Percentiles rank a stretch among this genome's conserved stretches.
phyloP scores from a whole-genome alignment of 1,284 basidiomycete genomes.

The Irpex sp. region DNA sequence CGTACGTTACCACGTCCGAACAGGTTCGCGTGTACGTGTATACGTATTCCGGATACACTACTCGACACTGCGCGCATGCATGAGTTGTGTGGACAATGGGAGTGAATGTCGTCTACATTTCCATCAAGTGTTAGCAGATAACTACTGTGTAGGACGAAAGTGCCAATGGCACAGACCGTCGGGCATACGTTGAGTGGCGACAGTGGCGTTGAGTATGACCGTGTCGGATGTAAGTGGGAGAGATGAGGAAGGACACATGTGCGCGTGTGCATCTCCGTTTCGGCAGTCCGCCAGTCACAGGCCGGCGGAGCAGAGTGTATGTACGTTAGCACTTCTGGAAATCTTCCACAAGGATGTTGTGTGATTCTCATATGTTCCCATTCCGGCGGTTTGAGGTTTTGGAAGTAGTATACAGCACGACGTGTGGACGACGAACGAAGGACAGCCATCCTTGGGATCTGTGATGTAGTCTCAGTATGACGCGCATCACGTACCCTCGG shows the following conservation, averaged over 20 bases:
- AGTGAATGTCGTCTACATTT: too few species aligned
- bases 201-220: too few species aligned
- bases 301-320: neutral
- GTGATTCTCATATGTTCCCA: too few species aligned
- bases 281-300: neutral
- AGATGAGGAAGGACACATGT: neutral
- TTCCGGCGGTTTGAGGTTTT: too few species aligned
- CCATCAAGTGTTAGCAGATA: too few species aligned
- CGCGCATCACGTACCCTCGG: neutral
- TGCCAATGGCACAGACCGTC: neutral
- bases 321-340: neutral
- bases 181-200: neutral
- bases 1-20: neutral
- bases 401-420: too few species aligned
- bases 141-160: too few species aligned
- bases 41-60: neutral
- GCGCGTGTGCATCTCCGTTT: neutral
- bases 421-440: neutral
- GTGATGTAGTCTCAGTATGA: neutral
- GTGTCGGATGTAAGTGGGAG: neutral
- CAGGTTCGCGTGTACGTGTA: neutral
- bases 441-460: neutral
- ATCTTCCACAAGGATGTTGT: neutral
- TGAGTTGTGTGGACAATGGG: neutral
- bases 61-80: neutral